Base-by-base conservation (phyloP, 495 filamentous ascomycete species). In the Sphaerosporella brunnea region DNA sequence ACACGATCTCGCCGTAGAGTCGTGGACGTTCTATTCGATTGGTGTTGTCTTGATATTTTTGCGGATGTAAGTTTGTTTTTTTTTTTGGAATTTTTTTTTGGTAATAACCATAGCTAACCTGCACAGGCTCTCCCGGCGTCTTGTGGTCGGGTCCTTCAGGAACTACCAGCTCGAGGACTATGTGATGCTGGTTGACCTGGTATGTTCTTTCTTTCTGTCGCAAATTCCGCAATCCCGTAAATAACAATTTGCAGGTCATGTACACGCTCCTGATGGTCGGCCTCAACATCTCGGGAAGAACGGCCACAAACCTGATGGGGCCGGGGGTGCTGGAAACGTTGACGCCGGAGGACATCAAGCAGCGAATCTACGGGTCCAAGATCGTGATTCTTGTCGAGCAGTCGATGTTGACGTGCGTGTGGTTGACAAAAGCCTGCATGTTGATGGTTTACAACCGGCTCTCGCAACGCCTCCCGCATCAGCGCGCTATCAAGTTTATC, bases 271-370 rank as follows among this genome's bases (percentile, higher is more conserved):
- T 78, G 4, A 66, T 78, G 30, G 61, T 68, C 4, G 55, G 66
- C 11, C 73, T 78, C 49, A 77, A 78, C 51, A 64, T 77, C 23
- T 71, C 77, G 0, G 37, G 68, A 4, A 62, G 68, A 36, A 68
- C 68, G 13, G 69, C 67, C 20, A 75, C 71, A 24, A 80, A 80
- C 47, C 69, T 80, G 1, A 65, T 78, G 47, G 64, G 73, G 32
- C 73, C 74, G 0, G 66, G 66, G 5, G 66, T 75, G 44, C 62
- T 71, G 18, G 55, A 62, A 24, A 48, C 51, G 3, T 63, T 80
- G 1, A 66, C 73, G 0, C 51, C 63, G 0, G 54, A 69, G 2
- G 68, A 73, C 1, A 69, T 71, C 24, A 28, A 54, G 20, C 58
- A 63, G 10, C 63, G 73, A 7, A 62, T 68, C 15, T 64, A 65